Conservation (phyloP, 768 basidiomycete species). For the Podaxis carcinomalis region DNA sequence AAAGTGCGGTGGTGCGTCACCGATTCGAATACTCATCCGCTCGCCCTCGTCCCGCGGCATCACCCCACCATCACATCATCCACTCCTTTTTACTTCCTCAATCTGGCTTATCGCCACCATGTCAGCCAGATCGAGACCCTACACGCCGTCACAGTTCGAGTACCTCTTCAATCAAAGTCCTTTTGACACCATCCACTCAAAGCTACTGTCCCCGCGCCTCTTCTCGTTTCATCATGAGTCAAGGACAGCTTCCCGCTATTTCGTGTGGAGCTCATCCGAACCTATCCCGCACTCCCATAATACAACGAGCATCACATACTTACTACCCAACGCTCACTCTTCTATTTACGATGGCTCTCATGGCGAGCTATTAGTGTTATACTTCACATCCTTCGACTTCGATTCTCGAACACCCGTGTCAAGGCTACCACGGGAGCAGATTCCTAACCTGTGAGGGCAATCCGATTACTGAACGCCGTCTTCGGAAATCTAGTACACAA, state of each 20-base stretch:
- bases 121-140: background rate
- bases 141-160: background rate
- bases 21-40: background rate
- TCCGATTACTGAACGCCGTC: slow-evolving; percentile 2
- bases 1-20: background rate
- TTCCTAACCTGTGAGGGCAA: background rate
- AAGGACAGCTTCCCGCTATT: background rate
- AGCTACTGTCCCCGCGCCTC: background rate
- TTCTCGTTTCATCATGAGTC: background rate
- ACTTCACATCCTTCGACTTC: slow-evolving; percentile 8
- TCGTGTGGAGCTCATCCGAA: background rate
- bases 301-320: background rate
- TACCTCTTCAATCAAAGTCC: background rate
- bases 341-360: slow-evolving; percentile 8
- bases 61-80: background rate
- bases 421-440: background rate
- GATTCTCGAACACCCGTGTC: slow-evolving; percentile 4
- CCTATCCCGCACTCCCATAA: background rate
- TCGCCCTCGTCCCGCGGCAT: background rate
- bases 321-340: background rate
- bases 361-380: background rate
- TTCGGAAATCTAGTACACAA: background rate
- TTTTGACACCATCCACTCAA: background rate
- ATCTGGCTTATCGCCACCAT: background rate
- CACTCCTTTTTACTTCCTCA: background rate